A percentile compares a stretch with the other conserved stretches of the same genome.
phyloP scores from a whole-genome alignment of 257 asterid genomes.

The Handroanthus guayacan region DNA sequence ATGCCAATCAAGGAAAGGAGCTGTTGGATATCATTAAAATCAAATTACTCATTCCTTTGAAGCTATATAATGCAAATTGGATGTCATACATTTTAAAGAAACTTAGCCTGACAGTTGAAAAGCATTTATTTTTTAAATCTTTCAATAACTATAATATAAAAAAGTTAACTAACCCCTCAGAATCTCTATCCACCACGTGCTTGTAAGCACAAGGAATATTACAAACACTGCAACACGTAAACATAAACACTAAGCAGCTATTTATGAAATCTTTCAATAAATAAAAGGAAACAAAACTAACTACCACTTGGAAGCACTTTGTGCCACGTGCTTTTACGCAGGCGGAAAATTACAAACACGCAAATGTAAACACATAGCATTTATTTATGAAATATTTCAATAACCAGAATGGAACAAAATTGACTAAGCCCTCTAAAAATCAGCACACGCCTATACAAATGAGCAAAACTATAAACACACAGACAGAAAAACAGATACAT shows the following conservation, averaged over 20 bases:
- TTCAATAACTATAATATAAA: background rate
- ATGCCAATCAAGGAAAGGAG: conserved; percentile 19
- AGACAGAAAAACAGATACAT: conserved; percentile 10
- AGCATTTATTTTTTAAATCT: background rate
- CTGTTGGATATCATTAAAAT: background rate
- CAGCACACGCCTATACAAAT: background rate
- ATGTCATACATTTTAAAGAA: background rate
- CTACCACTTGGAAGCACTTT: background rate
- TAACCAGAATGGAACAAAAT: background rate
- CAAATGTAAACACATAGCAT: background rate
- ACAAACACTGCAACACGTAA: background rate
- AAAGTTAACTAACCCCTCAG: conserved; percentile 1
- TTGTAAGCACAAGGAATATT: background rate
- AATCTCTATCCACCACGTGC: background rate
- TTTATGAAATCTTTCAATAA: background rate
- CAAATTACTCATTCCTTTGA: conserved; percentile 16
- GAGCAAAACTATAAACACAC: conserved; percentile 15
- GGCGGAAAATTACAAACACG: background rate
- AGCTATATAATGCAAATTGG: conserved; percentile 18
- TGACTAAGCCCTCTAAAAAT: background rate
- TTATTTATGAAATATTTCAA: background rate
- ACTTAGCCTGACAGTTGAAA: conserved; percentile 2
- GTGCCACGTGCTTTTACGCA: background rate
- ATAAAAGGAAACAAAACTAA: background rate
- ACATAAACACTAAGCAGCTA: background rate